Conservation (phyloP, 2,329 filamentous ascomycete genomes). For the Chrysoporthe deuterocubensis region DNA sequence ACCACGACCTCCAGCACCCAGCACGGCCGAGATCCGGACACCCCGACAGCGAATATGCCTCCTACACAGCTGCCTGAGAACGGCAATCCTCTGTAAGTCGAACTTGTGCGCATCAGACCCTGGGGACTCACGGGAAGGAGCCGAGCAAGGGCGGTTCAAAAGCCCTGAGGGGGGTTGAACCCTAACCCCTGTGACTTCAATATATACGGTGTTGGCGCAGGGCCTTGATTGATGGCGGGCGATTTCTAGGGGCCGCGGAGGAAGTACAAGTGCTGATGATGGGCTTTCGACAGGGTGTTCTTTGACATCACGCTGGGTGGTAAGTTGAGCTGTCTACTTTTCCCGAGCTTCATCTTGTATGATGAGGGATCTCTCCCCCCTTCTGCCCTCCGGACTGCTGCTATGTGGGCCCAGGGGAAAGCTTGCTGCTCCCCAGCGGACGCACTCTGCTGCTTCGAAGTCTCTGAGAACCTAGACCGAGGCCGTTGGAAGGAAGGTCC, state of each 20-base stretch:
- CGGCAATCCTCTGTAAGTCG: conserved; percentile 45
- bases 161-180: conserved; percentile 3
- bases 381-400: background rate
- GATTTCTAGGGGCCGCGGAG: no score
- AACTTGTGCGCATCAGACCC: background rate
- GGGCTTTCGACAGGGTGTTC: conserved; percentile 35
- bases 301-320: conserved; percentile 68
- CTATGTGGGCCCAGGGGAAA: background rate
- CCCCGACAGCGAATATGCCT: conserved; percentile 15
- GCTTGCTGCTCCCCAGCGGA: background rate
- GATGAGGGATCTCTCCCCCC: background rate
- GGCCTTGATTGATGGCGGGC: no score
- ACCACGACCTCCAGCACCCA: no score
- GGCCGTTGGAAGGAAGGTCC: background rate
- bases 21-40: no score
- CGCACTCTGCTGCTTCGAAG: background rate
- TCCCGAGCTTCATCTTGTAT: background rate
- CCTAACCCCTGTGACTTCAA: conserved; percentile 18
- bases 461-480: no score
- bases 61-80: conserved; percentile 27
- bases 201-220: no score
- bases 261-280: background rate
- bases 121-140: background rate
- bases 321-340: conserved; percentile 44
- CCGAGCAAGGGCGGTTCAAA: no score